Base-by-base conservation (phyloP, 1,139 yeast genomes). In the Pichia sp. region DNA sequence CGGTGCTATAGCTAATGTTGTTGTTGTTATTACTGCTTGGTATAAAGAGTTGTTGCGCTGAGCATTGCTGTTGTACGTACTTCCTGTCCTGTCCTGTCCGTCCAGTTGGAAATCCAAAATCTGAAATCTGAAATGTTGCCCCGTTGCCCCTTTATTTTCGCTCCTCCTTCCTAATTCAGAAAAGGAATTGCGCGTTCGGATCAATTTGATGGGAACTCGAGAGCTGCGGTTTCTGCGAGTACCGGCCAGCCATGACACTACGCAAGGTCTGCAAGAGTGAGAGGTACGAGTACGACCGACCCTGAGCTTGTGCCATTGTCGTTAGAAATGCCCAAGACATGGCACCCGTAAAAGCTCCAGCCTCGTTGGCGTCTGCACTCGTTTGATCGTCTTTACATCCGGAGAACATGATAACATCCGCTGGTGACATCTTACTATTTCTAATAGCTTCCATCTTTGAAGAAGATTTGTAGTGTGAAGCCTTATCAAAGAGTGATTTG, bases 311-410 rank as follows among this genome's bases (percentile, higher is more conserved):
- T 24, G 67, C 57, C 66, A 88, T 64, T 18, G 83, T 93, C 44
- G 72, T 69, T 42, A 86, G 74, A 53, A 88, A 87, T 1, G 96
- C 83, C 69, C 81, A 86, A 34, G 94, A 82, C 94, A 88, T 85
- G 17, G 97, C 97, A 40, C 97, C 97, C 0, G 95, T 86, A 29
- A 83, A 77, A 29, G 62, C 63, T 19, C 95, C 94, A 34, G 74
- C 77, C 53, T 82, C 88, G 20, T 65, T 66, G 1, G 96, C 83
- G 58, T 86, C 96, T 6, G 96, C 96, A 40, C 74, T 66, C 10
- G 81, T 74, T 54, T 78, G 96, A 41, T 79, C 76, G 60, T 88
- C 96, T 60, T 85, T 86, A 53, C 96, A 87, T 10, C 97, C 97
- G 10, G 93, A 79, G 39, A 88, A 67, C 60, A 82, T 74, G 24